Evolutionary conservation across 2,329 filamentous ascomycete species (phyloP), one percentile per base, ranked within the genome.

Genomic region (Endothia cerciana): DNA sequence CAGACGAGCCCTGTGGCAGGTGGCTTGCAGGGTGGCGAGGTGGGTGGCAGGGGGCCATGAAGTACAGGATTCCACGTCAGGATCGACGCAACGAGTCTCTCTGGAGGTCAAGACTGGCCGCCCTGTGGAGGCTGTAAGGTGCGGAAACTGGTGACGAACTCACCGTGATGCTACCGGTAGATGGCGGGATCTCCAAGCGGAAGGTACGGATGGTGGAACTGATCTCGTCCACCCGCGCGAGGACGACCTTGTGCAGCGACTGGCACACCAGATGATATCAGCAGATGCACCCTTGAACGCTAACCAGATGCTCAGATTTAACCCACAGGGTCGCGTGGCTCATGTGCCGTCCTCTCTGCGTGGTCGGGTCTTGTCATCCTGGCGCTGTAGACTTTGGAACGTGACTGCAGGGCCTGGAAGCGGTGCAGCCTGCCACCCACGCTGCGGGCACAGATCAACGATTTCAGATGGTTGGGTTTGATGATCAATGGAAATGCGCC

Each of bases 161-260:
- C 78, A 87, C 87, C 74, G 82, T 80, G 70, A 86, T 79, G 69
- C 72, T 73, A 19, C 78, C 74, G 2, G 76, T 73, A 3, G 80
- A 77, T 51, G 81, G 74, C 11, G 83, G 82, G 45, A 92, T 81
- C 11, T 80, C 78, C 2, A 97, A 82, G 56, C 84, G 85, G 66
- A 94, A 83, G n/a, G 93, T 76, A 45, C 91, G 87, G 66, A 94
- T 85, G 2, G 81, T 82, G 25, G 86, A 79, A 74, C 92, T 94
- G 70, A 92, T 81, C 66, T 87, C 78, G 28, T 86, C 80, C 62
- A 96, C 84, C 51, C 82, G 77, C 53, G 81, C 80, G 11, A 96
- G 73, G 3, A 80, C 83, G 19, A 93, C 89, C 2, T 78, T 77
- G 74, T 92, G 85, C 7, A 93, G 78, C 19, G 77, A 75, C 83